Evolutionary conservation across 2,329 filamentous ascomycete species (phyloP), one percentile per base, ranked within the genome.

Genomic region (Sporothrix euskadiensis): DNA sequence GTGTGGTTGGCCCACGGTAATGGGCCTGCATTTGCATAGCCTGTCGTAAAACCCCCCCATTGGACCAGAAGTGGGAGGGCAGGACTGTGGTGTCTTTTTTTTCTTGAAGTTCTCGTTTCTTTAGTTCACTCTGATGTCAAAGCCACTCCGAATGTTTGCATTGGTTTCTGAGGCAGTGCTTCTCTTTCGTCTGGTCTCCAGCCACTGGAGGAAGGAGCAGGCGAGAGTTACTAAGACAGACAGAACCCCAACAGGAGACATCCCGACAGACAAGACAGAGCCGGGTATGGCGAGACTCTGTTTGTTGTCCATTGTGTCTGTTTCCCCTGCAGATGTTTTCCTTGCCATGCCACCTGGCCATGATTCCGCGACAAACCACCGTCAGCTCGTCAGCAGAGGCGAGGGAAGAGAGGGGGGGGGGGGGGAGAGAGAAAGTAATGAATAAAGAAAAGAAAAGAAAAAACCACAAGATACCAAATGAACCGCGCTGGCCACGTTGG

Each of bases 351-450:
- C 26, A 32, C 44, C 41, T 35, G 16, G 41, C 65, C 41, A n/a
- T 52, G 41, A 19, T 14, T 44, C 35, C 16, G 2, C 63, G 14
- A 41, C 41, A 66, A 49, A 26, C 41, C 22, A 49, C 41, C 41
- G 41, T 49, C 63, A 66, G 39, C 22, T 49, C 41, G 22, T n/a
- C 63, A 66, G 44, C 65, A 68, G 44, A 32, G 63, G 65, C 61
- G 22, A 52, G 30, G 32, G 26, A 3, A 30, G 32, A 66, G 9
- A 65, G 22, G 7, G 2, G 10, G 26, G 7, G 4, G 9, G 39
- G 26, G 26, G 26, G n/a, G n/a, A n/a, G 4, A 35, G 35, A 22
- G 2, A 26, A n/a, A 12, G 26, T 2, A 26, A 65, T 2, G 30
- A 44, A 22, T 16, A 22, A 12, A 41, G 5, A 9, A 10, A 19